These are phyloP conservation scores for Abortiporus biennis DNA, from an alignment of 1,284 basidiomycete species.

Conservation along the genomic window DNA sequence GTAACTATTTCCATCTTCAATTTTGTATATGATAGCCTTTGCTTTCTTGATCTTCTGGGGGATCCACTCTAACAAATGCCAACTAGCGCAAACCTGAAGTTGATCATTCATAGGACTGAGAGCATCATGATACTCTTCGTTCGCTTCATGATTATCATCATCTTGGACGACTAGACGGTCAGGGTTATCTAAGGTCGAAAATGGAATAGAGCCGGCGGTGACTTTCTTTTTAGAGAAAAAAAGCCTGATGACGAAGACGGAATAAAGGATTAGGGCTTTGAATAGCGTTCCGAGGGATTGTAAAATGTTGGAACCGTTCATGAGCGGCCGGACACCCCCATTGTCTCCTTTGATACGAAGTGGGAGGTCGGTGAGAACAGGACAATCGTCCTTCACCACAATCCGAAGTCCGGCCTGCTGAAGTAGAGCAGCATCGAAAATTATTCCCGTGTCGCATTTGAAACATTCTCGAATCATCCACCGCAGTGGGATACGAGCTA, in stretches of 20 bases:
- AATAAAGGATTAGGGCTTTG: too few relatives aligned
- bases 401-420: constrained; percentile 9
- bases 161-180: constrained; percentile 4
- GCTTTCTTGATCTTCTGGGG: constrained; percentile 5
- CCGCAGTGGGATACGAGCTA: constrained; percentile 37
- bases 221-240: too few relatives aligned
- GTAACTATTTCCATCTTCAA: constrained; percentile 4
- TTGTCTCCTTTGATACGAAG: neutral
- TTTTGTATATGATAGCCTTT: constrained; percentile 6
- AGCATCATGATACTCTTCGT: constrained; percentile 7
- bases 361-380: constrained; percentile 1
- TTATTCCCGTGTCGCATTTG: constrained; percentile 28
- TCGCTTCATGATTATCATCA: constrained; percentile 4
- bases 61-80: constrained; percentile 9
- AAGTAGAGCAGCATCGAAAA: constrained; percentile 23
- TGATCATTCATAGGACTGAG: constrained; percentile 6
- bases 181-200: neutral
- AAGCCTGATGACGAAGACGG: too few relatives aligned
- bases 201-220: too few relatives aligned
- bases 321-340: too few relatives aligned
- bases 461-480: constrained; percentile 44
- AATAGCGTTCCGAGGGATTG: too few relatives aligned
- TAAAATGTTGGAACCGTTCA: too few relatives aligned
- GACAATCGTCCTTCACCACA: neutral
- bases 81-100: constrained; percentile 4